A percentile compares a stretch with the other conserved stretches of the same genome.
These are phyloP conservation scores for Penicillium alfredii DNA, from an alignment of 495 filamentous ascomycete species.

Conservation along the genomic window DNA sequence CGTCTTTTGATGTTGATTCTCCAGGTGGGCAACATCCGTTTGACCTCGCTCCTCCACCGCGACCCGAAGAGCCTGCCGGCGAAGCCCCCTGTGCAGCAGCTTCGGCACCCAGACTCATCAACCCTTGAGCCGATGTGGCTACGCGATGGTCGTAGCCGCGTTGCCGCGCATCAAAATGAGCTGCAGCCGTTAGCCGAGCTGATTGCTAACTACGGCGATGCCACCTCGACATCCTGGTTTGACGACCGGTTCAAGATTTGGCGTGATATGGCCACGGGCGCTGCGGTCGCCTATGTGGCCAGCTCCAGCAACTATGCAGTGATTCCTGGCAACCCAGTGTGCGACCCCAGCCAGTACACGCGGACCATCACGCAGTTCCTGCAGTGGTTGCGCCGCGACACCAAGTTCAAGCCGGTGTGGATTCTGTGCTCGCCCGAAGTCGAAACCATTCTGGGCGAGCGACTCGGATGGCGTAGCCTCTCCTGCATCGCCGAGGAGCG, in stretches of 20 bases:
- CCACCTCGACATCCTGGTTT: conserved; percentile 80
- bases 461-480: conserved; percentile 75
- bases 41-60: conserved; percentile 76
- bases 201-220: conserved; percentile 84
- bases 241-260: conserved; percentile 78
- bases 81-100: conserved; percentile 43
- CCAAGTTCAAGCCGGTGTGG: conserved; percentile 75
- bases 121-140: conserved; percentile 61
- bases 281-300: conserved; percentile 71
- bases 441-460: conserved; percentile 67
- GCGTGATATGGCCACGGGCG: conserved; percentile 70
- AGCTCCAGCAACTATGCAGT: conserved; percentile 67
- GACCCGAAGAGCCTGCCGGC: conserved; percentile 76
- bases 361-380: conserved; percentile 67
- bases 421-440: conserved; percentile 62
- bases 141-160: conserved; percentile 29
- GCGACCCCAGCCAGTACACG: conserved; percentile 63
- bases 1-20: conserved; percentile 79
- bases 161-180: conserved; percentile 41
- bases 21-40: conserved; percentile 79
- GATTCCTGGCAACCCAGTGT: conserved; percentile 75
- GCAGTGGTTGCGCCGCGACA: conserved; percentile 61
- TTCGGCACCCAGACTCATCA: conserved; percentile 74
- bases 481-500: conserved; percentile 82
- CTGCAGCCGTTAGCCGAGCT: conserved; percentile 72